Conservation (phyloP, 495 filamentous ascomycete species). For the Aspergillus sclerotioniger region DNA sequence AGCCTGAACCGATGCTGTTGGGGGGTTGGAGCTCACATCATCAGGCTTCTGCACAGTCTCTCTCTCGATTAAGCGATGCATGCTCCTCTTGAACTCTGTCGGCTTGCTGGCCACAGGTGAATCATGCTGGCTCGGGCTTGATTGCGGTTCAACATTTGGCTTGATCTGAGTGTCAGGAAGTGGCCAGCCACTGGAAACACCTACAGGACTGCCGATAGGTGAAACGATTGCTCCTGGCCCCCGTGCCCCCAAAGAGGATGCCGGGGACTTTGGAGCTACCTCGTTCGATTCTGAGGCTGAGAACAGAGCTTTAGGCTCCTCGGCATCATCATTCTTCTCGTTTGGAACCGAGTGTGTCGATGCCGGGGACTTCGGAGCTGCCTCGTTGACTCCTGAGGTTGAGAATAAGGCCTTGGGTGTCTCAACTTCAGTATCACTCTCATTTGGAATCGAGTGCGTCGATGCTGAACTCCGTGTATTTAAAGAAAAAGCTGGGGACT, state of each 20-base stretch:
- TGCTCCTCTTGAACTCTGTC: slow-evolving; percentile 12
- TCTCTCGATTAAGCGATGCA: slow-evolving; percentile 14
- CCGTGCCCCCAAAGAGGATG: neutral
- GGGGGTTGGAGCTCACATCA: slow-evolving; percentile 5
- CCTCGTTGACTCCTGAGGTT: neutral
- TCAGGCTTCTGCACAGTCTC: slow-evolving; percentile 7
- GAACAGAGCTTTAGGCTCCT: neutral
- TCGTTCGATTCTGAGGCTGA: neutral
- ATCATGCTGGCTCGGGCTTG: slow-evolving; percentile 1
- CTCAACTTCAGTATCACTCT: neutral
- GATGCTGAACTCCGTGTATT: neutral
- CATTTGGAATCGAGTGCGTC: no score
- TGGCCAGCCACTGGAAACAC: slow-evolving; percentile 18
- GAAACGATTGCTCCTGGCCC: neutral
- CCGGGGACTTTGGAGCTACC: neutral
- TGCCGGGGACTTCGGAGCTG: neutral
- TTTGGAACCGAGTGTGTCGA: no score
- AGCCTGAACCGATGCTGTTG: slow-evolving; percentile 11
- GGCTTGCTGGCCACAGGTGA: slow-evolving; percentile 10
- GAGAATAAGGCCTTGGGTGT: neutral
- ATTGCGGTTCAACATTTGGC: slow-evolving; percentile 4
- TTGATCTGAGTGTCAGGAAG: slow-evolving; percentile 17
- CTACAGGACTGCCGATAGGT: neutral
- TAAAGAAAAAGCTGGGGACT: neutral
- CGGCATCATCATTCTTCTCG: neutral